These are phyloP conservation scores for Aspergillus ostianus DNA, from an alignment of 495 filamentous ascomycete species.

Conservation along the genomic window DNA sequence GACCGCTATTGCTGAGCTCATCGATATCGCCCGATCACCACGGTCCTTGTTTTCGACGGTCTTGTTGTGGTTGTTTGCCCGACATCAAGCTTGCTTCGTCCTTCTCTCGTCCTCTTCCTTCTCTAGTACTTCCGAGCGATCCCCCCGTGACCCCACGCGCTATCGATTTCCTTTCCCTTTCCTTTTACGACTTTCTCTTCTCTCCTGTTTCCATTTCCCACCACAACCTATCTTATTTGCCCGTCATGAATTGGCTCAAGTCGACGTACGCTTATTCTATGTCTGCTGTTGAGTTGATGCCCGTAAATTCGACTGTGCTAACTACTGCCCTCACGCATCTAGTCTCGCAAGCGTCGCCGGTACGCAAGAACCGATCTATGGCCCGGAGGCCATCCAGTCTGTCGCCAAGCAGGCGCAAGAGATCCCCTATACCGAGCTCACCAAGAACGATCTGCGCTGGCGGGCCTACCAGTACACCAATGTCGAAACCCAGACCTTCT, in stretches of 20 bases:
- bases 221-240: slow-evolving; percentile 20
- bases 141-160: slow-evolving; percentile 33
- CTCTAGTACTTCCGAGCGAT: slow-evolving; percentile 2
- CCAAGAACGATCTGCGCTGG: slow-evolving; percentile 81
- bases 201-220: slow-evolving; percentile 25
- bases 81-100: neutral
- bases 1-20: neutral
- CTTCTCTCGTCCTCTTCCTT: neutral
- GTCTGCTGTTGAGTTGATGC: neutral
- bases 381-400: slow-evolving; percentile 80
- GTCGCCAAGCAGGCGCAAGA: slow-evolving; percentile 77
- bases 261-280: slow-evolving; percentile 52
- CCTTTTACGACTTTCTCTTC: slow-evolving; percentile 7
- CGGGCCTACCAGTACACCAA: slow-evolving; percentile 73
- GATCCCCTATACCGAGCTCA: slow-evolving; percentile 76
- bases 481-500: slow-evolving; percentile 97
- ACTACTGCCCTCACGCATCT: slow-evolving; percentile 20
- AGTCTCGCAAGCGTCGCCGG: slow-evolving; percentile 90
- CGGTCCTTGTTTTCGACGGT: neutral
- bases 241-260: slow-evolving; percentile 69
- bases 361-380: slow-evolving; percentile 95
- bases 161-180: slow-evolving; percentile 26
- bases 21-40: neutral
- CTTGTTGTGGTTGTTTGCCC: neutral
- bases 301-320: slow-evolving; percentile 15